These are phyloP conservation scores for Aphanomyces cochlioides DNA, from an alignment of 352 stramenopile species.

Conservation along the genomic window DNA sequence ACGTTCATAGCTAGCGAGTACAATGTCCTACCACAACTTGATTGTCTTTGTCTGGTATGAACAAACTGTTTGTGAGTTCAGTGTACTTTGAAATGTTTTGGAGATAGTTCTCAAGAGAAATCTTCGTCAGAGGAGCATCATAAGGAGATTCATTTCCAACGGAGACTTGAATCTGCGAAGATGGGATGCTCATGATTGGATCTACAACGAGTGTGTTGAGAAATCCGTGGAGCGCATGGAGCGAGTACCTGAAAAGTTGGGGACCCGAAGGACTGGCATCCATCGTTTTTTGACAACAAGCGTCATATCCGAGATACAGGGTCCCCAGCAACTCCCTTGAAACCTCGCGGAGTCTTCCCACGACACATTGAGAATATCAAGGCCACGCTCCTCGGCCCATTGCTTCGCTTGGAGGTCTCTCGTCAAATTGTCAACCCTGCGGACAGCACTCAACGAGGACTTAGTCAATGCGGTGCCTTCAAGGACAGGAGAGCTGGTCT, in stretches of 20 bases:
- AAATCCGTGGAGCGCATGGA: neutral
- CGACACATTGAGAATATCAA: constrained; percentile 24
- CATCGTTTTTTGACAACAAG: constrained; percentile 19
- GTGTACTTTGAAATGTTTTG: constrained; percentile 22
- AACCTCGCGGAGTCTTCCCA: constrained; percentile 23
- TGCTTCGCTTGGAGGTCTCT: neutral
- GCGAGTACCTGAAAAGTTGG: constrained; percentile 18
- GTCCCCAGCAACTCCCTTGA: constrained; percentile 7
- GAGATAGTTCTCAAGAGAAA: constrained; percentile 20
- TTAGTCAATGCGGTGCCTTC: no score
- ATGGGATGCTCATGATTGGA: constrained; percentile 23
- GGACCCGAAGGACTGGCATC: constrained; percentile 19
- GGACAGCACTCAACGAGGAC: no score
- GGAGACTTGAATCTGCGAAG: constrained; percentile 4
- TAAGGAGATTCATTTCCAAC: constrained; percentile 25
- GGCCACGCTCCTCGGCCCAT: constrained; percentile 13
- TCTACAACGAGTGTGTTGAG: neutral
- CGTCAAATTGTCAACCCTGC: no score
- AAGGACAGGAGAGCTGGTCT: no score
- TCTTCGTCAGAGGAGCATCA: neutral
- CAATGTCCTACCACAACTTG: constrained; percentile 9
- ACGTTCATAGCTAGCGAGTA: no score
- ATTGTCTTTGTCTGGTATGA: constrained; percentile 8
- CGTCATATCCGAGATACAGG: constrained; percentile 29
- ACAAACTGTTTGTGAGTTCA: constrained; percentile 16